Evolutionary conservation across 1,284 basidiomycete species (phyloP).

Genomic region (Sphaerobolus stellatus): DNA sequence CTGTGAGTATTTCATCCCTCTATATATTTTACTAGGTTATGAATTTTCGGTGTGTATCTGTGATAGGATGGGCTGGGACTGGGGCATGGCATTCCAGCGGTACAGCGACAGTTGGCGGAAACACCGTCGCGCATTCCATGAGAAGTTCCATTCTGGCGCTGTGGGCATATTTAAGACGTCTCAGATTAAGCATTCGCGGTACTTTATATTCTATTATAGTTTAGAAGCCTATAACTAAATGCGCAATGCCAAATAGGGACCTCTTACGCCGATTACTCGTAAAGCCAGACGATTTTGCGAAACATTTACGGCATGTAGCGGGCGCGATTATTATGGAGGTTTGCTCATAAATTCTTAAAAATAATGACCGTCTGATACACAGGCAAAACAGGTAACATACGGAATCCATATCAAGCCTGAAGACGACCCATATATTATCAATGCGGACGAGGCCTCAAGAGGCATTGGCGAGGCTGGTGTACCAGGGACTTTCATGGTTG

Average conservation of each 20-base stretch:
- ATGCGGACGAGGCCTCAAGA: slow-evolving; percentile 14
- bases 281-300: not conserved
- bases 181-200: slow-evolving; percentile 5
- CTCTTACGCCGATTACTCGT: not conserved
- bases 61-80: no score
- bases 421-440: not conserved
- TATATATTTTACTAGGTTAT: no score
- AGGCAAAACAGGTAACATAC: not conserved
- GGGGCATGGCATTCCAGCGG: no score
- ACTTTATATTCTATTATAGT: no score
- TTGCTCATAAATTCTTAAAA: no score
- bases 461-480: not conserved
- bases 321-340: not conserved
- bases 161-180: no score
- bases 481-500: not conserved
- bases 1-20: not conserved
- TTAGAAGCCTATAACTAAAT: not conserved
- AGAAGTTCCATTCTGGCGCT: no score
- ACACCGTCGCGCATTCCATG: slow-evolving; percentile 37
- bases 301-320: not conserved
- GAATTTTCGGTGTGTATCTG: not conserved
- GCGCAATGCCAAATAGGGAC: not conserved
- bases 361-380: no score
- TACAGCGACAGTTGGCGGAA: slow-evolving; percentile 43
- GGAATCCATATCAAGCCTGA: not conserved